phyloP scores from a whole-genome alignment of 1,284 basidiomycete species.

The Pseudozyma sp. region DNA sequence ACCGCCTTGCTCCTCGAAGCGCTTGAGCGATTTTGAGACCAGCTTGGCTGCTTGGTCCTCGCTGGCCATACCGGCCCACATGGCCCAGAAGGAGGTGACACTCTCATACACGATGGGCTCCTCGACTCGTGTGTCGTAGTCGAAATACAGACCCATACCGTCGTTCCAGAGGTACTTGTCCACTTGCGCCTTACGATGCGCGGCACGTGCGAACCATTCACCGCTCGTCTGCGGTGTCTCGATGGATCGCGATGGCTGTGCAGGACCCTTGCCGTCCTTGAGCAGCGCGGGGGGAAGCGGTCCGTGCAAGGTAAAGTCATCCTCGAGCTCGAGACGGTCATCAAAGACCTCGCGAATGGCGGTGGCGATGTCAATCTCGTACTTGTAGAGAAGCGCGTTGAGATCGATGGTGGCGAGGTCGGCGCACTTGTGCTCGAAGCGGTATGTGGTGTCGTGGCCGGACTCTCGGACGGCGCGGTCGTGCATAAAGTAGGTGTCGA shows the following conservation, averaged over 20 bases:
- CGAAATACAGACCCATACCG: constrained; percentile 91
- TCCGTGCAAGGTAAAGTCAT: constrained; percentile 76
- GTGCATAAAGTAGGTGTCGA: constrained; percentile 98
- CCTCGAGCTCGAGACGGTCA: constrained; percentile 87
- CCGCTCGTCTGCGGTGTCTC: constrained; percentile 66
- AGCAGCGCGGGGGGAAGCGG: constrained; percentile 51
- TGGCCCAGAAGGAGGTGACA: constrained; percentile 92
- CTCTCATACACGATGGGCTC: constrained; percentile 94
- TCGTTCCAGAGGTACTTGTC: constrained; percentile 98
- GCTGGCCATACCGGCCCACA: constrained; percentile 96
- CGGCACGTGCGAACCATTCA: constrained; percentile 67
- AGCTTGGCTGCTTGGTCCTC: constrained; percentile 93
- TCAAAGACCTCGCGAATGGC: constrained; percentile 94
- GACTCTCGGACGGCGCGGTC: constrained; percentile 85
- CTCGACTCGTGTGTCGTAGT: constrained; percentile 91
- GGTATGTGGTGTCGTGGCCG: constrained; percentile 96
- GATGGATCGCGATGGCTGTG: constrained; percentile 75
- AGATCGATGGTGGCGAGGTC: constrained; percentile 96
- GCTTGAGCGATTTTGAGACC: constrained; percentile 87
- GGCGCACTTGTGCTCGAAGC: constrained; percentile 91
- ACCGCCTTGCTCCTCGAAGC: constrained; percentile 96
- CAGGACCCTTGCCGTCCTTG: constrained; percentile 38
- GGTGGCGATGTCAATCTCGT: constrained; percentile 68
- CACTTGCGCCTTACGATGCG: constrained; percentile 75
- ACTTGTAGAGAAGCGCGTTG: constrained; percentile 83